Evolutionary conservation across 1,139 yeast genomes (phyloP).

Genomic region (Blastobotrys raffinosifermentans): DNA sequence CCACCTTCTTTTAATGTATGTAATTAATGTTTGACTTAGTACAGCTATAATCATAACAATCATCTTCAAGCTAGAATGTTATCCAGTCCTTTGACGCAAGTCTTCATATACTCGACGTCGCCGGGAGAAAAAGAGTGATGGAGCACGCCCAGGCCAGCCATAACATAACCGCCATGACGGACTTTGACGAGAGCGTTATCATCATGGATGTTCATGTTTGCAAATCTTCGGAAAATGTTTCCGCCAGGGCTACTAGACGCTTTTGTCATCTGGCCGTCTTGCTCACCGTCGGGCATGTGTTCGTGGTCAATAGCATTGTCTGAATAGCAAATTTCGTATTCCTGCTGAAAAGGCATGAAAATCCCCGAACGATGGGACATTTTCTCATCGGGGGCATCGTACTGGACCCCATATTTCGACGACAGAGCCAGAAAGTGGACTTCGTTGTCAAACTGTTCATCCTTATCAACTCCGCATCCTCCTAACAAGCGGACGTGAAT

Average conservation of each 20-base stretch:
- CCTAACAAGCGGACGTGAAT: constrained; percentile 48
- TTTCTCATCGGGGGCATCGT: constrained; percentile 28
- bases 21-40: neutral
- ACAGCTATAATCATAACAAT: too few species aligned
- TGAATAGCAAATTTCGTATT: constrained; percentile 12
- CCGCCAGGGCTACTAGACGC: neutral
- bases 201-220: constrained; percentile 2
- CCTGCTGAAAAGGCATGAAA: constrained; percentile 24
- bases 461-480: constrained; percentile 36
- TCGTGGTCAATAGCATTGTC: constrained; percentile 12
- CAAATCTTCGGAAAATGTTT: constrained; percentile 4
- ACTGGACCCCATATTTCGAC: constrained; percentile 52
- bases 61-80: constrained; percentile 20
- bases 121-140: constrained; percentile 36
- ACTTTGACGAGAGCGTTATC: constrained; percentile 32
- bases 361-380: constrained; percentile 22
- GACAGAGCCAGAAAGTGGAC: constrained; percentile 47
- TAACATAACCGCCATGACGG: constrained; percentile 52
- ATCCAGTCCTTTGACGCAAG: constrained; percentile 29
- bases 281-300: neutral
- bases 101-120: constrained; percentile 43
- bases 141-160: constrained; percentile 44
- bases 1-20: neutral
- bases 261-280: neutral
- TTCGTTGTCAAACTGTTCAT: constrained; percentile 38